Conservation (phyloP, 441 rosid species). For the Manihot esculenta region DNA sequence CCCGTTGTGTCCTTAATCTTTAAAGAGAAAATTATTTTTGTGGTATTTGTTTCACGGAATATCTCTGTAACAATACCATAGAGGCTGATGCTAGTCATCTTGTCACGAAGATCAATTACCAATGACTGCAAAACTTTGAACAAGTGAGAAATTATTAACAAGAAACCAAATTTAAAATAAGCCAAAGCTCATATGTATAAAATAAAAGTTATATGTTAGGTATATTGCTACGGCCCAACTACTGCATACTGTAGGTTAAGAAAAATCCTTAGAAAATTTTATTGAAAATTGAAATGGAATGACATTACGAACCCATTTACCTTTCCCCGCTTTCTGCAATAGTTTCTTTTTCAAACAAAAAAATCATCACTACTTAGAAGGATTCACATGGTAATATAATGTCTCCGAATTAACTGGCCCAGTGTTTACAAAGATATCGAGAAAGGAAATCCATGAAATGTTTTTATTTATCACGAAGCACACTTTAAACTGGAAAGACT, state of each 20-base stretch:
- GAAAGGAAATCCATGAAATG: not conserved
- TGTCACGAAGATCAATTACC: slow-evolving; percentile 62
- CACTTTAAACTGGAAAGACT: not conserved
- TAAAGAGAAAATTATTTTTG: slow-evolving; percentile 53
- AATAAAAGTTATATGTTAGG: not conserved
- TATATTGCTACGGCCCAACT: not conserved
- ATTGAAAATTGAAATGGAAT: not conserved
- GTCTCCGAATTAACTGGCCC: not conserved
- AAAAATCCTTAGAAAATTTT: not conserved
- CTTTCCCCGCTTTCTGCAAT: not conserved
- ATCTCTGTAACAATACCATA: slow-evolving; percentile 68
- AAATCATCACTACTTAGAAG: not conserved
- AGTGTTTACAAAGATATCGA: not conserved
- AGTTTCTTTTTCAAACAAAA: not conserved
- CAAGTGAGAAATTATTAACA: slow-evolving; percentile 29
- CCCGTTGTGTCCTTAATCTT: slow-evolving; percentile 74
- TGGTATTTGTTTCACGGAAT: slow-evolving; percentile 37
- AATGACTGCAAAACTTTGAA: slow-evolving; percentile 61
- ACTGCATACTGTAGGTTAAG: not conserved
- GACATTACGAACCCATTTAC: not conserved
- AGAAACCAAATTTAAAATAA: not conserved
- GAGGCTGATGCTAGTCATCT: slow-evolving; percentile 84
- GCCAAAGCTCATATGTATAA: not conserved
- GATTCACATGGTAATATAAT: too few relatives aligned
- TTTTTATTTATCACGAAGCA: not conserved